phyloP scores from a whole-genome alignment of 2,329 filamentous ascomycete genomes.

The Colletotrichum nymphaeae region DNA sequence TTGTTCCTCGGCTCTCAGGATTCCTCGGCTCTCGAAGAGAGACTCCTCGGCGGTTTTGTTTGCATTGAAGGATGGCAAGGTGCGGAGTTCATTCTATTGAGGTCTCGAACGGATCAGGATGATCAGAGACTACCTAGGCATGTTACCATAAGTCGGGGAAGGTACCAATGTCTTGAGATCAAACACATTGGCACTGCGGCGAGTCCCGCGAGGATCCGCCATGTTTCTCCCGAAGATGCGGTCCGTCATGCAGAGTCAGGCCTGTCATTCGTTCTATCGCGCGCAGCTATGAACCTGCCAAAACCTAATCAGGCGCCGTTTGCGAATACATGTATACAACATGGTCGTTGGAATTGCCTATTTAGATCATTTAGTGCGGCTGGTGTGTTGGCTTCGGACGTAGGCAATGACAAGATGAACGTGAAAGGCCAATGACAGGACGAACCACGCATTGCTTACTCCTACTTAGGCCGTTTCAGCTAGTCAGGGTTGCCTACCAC shows the following conservation, averaged over 20 bases:
- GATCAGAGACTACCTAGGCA: background rate
- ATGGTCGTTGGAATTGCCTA: background rate
- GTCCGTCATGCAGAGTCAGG: slow-evolving; percentile 1
- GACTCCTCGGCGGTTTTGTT: background rate
- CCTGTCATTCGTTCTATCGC: background rate
- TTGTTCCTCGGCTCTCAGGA: slow-evolving; percentile 1
- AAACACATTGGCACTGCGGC: background rate
- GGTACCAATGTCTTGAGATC: background rate
- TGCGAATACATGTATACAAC: background rate
- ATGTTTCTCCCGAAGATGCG: slow-evolving; percentile 4
- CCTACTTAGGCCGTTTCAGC: slow-evolving; percentile 12
- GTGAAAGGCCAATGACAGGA: slow-evolving; percentile 5
- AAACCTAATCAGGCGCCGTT: background rate
- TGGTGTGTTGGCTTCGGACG: slow-evolving; percentile 13
- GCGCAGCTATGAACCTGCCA: background rate
- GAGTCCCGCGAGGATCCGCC: background rate
- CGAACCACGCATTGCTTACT: slow-evolving; percentile 17
- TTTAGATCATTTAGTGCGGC: background rate
- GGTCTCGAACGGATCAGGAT: background rate
- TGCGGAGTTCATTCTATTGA: background rate
- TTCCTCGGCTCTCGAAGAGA: background rate
- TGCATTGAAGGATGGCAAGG: background rate
- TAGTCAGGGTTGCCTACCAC: background rate
- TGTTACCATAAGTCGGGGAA: slow-evolving; percentile 4
- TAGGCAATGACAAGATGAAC: background rate